Evolutionary conservation across 2,329 filamentous ascomycete genomes (phyloP).

Genomic region (Aspergillus brasiliensis): DNA sequence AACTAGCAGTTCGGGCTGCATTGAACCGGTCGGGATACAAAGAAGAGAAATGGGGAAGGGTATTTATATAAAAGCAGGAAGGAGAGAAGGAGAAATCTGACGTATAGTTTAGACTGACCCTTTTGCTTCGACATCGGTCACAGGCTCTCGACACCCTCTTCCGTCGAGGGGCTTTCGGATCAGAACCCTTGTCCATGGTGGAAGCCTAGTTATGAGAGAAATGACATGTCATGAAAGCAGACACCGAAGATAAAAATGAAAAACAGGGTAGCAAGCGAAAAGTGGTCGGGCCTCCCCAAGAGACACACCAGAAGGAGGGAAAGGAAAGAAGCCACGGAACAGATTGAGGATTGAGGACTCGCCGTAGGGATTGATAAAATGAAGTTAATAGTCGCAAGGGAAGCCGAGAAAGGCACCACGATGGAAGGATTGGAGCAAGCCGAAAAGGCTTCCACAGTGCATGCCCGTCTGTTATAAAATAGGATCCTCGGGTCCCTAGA

Average conservation of each 20-base stretch:
- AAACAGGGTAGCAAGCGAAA: conserved; percentile 5
- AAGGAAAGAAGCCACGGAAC: too few relatives aligned
- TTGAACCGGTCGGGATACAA: neutral
- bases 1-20: neutral
- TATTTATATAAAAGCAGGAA: neutral
- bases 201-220: conserved; percentile 25
- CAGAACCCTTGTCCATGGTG: conserved; percentile 43
- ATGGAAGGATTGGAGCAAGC: conserved; percentile 1
- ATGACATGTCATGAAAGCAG: conserved; percentile 29
- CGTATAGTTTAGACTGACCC: too few relatives aligned
- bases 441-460: conserved; percentile 6
- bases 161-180: conserved; percentile 41
- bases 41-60: neutral
- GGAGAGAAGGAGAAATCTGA: neutral
- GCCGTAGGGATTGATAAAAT: too few relatives aligned
- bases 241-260: conserved; percentile 2
- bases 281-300: conserved; percentile 1
- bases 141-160: conserved; percentile 51
- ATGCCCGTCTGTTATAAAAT: conserved; percentile 6
- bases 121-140: conserved; percentile 49
- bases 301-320: neutral
- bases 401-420: conserved; percentile 5
- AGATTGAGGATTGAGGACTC: too few relatives aligned
- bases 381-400: conserved; percentile 3
- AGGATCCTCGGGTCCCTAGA: neutral